Evolutionary conservation across 345 rosid genomes (phyloP).

Genomic region (Lumnitzera racemosa): DNA sequence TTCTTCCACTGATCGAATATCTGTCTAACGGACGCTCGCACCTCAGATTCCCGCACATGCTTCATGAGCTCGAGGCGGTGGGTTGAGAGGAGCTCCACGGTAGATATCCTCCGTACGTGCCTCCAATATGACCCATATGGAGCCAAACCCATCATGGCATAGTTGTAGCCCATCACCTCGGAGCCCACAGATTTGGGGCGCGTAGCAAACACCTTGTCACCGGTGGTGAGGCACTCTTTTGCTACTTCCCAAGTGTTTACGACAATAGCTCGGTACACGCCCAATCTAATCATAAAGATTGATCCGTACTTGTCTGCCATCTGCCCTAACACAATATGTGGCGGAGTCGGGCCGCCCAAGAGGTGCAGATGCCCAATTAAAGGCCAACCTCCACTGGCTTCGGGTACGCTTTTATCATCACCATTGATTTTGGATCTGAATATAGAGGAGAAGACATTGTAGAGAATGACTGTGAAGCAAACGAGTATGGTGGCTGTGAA

Average conservation of each 20-base stretch:
- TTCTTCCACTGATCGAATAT: conserved; percentile 3
- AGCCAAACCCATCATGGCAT: conserved; percentile 9
- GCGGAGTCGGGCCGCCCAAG: conserved; percentile 17
- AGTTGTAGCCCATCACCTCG: conserved; percentile 15
- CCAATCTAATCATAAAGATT: conserved; percentile 26
- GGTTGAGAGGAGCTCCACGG: conserved; percentile 27
- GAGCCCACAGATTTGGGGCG: conserved; percentile 13
- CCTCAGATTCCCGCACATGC: conserved; percentile 10
- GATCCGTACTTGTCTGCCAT: conserved; percentile 29
- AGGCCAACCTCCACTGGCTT: conserved; percentile 4
- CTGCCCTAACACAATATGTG: conserved; percentile 18
- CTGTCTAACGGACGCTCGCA: conserved; percentile 7
- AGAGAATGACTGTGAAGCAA: too few relatives aligned
- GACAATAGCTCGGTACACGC: conserved; percentile 14
- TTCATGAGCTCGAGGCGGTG: conserved; percentile 19
- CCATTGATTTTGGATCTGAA: neutral
- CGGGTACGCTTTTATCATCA: neutral
- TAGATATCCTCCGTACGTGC: conserved; percentile 14
- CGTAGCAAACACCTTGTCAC: conserved; percentile 19
- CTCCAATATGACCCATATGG: conserved; percentile 34
- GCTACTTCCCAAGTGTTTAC: conserved; percentile 23
- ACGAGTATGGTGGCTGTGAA: too few relatives aligned
- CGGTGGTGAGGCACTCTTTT: conserved; percentile 24
- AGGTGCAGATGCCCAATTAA: conserved; percentile 12
- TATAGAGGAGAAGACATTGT: too few relatives aligned